phyloP scores from a whole-genome alignment of 2,329 filamentous ascomycete species.

The Arthrobotrys iridis region DNA sequence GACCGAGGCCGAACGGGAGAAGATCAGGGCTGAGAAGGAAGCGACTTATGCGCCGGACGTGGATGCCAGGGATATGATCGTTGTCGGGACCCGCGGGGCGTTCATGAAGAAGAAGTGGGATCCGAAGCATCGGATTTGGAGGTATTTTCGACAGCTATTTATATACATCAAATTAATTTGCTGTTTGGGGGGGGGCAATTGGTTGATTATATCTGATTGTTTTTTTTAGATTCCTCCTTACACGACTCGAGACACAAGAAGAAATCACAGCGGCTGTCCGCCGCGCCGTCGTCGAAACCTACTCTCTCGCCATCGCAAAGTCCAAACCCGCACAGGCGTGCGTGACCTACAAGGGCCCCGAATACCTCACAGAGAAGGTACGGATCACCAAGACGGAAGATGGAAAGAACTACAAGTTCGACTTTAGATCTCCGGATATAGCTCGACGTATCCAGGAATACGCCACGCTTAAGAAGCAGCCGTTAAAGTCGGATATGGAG shows the following conservation, averaged over 20 bases:
- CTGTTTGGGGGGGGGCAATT: not conserved
- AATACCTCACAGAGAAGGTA: constrained; percentile 46
- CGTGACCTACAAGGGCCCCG: constrained; percentile 36
- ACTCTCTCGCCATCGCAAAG: constrained; percentile 17
- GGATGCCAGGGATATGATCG: constrained; percentile 38
- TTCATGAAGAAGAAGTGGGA: constrained; percentile 49
- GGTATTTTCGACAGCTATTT: not conserved
- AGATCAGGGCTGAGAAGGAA: not conserved
- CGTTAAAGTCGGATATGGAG: constrained; percentile 19
- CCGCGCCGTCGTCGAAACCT: constrained; percentile 42
- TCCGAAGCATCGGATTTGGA: constrained; percentile 36
- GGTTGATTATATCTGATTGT: not conserved
- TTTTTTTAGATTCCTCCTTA: constrained; percentile 24
- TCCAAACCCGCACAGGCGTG: constrained; percentile 40
- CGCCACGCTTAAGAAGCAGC: constrained; percentile 19
- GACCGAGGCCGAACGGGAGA: not conserved
- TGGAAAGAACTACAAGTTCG: constrained; percentile 28
- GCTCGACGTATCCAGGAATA: constrained; percentile 36
- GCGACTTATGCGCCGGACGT: constrained; percentile 32
- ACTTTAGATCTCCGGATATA: constrained; percentile 23
- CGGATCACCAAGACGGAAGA: constrained; percentile 17
- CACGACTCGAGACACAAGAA: constrained; percentile 5
- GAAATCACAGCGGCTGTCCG: constrained; percentile 47
- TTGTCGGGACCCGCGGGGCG: constrained; percentile 36
- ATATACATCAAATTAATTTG: not conserved